Conservation (phyloP, 805 yeast species). For the Pichia nanzhaoensis region DNA sequence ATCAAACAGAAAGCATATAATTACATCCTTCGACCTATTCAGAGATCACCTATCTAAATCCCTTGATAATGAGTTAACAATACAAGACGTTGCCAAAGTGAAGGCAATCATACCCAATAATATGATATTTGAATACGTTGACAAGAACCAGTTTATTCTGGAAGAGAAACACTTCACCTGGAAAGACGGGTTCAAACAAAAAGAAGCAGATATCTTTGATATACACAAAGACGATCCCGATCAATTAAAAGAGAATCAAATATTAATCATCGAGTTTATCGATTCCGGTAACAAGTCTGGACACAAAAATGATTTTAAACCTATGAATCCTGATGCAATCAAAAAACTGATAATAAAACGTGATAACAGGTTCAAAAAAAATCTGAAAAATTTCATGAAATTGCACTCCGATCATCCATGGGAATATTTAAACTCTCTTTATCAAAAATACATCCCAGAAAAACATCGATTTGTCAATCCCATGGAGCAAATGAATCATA, state of each 20-base stretch:
- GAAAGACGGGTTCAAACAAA: constrained; percentile 49
- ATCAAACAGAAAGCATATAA: constrained; percentile 51
- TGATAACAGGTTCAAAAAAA: constrained; percentile 42
- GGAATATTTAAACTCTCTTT: constrained; percentile 31
- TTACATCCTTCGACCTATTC: constrained; percentile 49
- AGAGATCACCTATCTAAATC: constrained; percentile 46
- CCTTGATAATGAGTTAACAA: constrained; percentile 37
- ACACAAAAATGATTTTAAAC: constrained; percentile 34
- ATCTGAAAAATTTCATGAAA: constrained; percentile 32
- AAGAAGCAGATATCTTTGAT: constrained; percentile 46
- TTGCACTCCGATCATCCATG: constrained; percentile 30
- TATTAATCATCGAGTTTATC: constrained; percentile 68
- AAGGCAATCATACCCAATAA: constrained; percentile 60
- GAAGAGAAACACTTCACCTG: constrained; percentile 38
- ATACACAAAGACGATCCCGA: constrained; percentile 34
- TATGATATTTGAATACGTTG: constrained; percentile 66
- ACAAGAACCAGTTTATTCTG: constrained; percentile 55
- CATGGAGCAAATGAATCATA: constrained; percentile 46
- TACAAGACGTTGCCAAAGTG: constrained; percentile 58
- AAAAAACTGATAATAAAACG: constrained; percentile 54
- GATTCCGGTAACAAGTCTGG: constrained; percentile 50
- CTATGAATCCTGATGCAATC: constrained; percentile 47
- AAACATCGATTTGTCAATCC: constrained; percentile 52
- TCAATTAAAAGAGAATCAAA: constrained; percentile 37
- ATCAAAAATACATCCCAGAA: constrained; percentile 39